Conservation (phyloP, 495 filamentous ascomycete species). For the Aspergillus hancockii region DNA sequence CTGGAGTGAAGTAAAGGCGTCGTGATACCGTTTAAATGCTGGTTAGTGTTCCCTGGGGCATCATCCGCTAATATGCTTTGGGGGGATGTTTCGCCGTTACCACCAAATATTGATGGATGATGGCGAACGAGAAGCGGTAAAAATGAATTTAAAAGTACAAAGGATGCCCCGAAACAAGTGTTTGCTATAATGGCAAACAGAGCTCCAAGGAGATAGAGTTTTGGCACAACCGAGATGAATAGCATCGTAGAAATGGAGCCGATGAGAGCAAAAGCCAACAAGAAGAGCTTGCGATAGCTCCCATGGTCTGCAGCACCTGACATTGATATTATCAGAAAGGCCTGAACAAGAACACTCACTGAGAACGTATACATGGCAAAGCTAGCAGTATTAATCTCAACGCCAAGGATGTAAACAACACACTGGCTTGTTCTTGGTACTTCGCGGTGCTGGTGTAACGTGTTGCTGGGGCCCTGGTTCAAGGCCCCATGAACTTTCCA, state of each 20-base stretch:
- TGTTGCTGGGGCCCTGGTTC: background rate
- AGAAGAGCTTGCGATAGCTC: conserved; percentile 82
- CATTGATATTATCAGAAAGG: conserved; percentile 90
- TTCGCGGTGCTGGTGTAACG: conserved; percentile 24
- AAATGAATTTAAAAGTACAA: conserved; percentile 83
- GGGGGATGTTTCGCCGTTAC: background rate
- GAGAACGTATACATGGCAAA: conserved; percentile 99
- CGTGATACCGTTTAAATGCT: conserved; percentile 31
- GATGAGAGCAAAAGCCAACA: conserved; percentile 79
- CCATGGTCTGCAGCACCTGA: conserved; percentile 95
- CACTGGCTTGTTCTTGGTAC: conserved; percentile 63
- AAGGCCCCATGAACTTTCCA: conserved; percentile 33
- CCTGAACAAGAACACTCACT: conserved; percentile 84
- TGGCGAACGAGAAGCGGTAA: conserved; percentile 78
- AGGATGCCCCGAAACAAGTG: conserved; percentile 84
- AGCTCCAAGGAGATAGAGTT: conserved; percentile 76
- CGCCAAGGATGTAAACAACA: conserved; percentile 76
- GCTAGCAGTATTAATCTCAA: conserved; percentile 91
- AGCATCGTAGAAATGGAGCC: conserved; percentile 85
- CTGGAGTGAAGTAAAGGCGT: conserved; percentile 30
- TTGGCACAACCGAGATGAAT: conserved; percentile 75
- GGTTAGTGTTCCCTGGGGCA: background rate
- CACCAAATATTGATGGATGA: conserved; percentile 54
- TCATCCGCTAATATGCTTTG: background rate
- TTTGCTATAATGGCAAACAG: conserved; percentile 87